A percentile compares a stretch with the other conserved stretches of the same genome.
Evolutionary conservation across 2,329 filamentous ascomycete genomes (phyloP).

Genomic region (Phialophora chinensis): DNA sequence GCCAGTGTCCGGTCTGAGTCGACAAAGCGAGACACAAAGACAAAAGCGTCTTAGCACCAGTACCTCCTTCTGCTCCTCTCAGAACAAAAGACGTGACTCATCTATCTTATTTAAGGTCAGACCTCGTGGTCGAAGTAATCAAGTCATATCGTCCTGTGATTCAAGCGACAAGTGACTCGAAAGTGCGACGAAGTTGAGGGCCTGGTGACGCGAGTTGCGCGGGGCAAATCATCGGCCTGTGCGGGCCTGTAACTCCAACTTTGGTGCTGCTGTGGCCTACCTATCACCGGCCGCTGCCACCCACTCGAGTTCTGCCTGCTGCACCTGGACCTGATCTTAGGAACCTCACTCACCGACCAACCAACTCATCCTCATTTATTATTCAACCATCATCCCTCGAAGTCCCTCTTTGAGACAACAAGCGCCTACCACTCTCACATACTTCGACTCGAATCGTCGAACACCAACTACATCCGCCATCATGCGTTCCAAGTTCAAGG

Average conservation of each 20-base stretch:
- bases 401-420: slow-evolving; percentile 24
- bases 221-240: slow-evolving; percentile 1
- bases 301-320: slow-evolving; percentile 20
- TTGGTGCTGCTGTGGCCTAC: slow-evolving; percentile 7
- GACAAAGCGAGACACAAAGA: slow-evolving; percentile 20
- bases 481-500: slow-evolving; percentile 99
- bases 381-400: slow-evolving; percentile 35
- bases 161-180: neutral
- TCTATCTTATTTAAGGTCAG: slow-evolving; percentile 13
- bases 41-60: neutral
- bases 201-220: slow-evolving; percentile 10
- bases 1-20: neutral
- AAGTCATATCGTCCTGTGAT: slow-evolving; percentile 21
- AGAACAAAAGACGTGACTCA: slow-evolving; percentile 21
- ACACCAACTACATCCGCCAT: slow-evolving; percentile 37
- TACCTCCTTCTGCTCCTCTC: slow-evolving; percentile 11
- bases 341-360: slow-evolving; percentile 33
- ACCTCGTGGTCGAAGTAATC: slow-evolving; percentile 16
- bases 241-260: slow-evolving; percentile 10
- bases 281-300: slow-evolving; percentile 14
- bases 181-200: neutral
- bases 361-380: slow-evolving; percentile 36
- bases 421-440: neutral
- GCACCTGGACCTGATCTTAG: slow-evolving; percentile 22
- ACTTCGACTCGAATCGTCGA: slow-evolving; percentile 26